These are phyloP conservation scores for Colletotrichum tofieldiae DNA, from an alignment of 2,329 filamentous ascomycete species.

Conservation along the genomic window DNA sequence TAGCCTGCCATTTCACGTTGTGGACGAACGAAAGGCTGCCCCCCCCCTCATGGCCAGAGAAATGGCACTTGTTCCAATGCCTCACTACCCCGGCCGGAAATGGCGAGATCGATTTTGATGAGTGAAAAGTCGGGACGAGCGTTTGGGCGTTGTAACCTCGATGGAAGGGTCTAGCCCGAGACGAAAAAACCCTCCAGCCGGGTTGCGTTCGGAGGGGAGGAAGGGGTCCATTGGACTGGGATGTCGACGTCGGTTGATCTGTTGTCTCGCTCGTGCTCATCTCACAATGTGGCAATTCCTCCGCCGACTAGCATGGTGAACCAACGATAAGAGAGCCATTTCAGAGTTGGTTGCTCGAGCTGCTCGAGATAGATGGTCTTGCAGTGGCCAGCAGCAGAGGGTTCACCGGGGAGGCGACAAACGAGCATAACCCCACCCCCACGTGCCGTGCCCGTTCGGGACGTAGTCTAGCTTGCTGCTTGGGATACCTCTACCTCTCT, in stretches of 20 bases:
- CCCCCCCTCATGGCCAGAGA: neutral
- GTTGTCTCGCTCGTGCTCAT: constrained; percentile 11
- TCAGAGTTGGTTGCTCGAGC: neutral
- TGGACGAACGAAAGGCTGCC: neutral
- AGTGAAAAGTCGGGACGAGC: neutral
- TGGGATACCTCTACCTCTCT: neutral
- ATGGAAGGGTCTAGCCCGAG: constrained; percentile 7
- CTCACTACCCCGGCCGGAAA: neutral
- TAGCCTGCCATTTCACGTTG: neutral
- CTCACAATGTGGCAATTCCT: neutral
- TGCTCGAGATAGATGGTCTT: neutral
- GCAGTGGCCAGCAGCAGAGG: neutral
- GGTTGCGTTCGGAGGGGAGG: constrained; percentile 7
- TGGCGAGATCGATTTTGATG: neutral
- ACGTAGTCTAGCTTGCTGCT: neutral
- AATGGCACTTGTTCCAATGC: neutral
- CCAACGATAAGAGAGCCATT: constrained; percentile 18
- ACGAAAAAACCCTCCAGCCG: constrained; percentile 6
- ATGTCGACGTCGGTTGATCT: neutral
- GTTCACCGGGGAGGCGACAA: neutral
- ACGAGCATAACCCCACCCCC: constrained; percentile 14
- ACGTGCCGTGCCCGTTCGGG: constrained; percentile 6
- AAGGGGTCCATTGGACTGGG: neutral
- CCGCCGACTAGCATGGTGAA: neutral
- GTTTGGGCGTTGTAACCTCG: constrained; percentile 16